These are phyloP conservation scores for sorghum (Sorghum bicolor) DNA, from an alignment of 176 grass and related monocot genomes.

Conservation along the genomic window DNA sequence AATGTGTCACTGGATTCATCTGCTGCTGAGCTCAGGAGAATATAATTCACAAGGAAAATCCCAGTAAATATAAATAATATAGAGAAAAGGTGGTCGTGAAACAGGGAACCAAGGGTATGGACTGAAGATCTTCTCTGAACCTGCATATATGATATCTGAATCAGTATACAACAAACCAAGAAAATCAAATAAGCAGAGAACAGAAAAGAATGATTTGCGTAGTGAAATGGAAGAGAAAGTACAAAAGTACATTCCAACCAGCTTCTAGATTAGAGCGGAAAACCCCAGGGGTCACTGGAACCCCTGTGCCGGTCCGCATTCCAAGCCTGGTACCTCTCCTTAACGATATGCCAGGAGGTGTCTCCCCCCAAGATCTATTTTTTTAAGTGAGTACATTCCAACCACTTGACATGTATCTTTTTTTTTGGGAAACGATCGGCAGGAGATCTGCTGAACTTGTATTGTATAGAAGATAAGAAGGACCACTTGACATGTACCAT, in stretches of 20 bases:
- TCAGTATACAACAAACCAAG: conserved; percentile 5
- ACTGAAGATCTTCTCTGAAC: conserved; percentile 43
- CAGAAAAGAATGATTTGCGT: background rate
- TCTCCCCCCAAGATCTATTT: background rate
- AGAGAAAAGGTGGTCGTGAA: conserved; percentile 85
- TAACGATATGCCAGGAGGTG: background rate
- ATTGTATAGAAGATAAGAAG: too few relatives aligned
- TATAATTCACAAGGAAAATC: conserved; percentile 78
- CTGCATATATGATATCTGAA: conserved; percentile 49
- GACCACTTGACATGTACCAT: background rate
- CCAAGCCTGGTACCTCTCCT: background rate
- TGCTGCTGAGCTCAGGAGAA: conserved; percentile 70
- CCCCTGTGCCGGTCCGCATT: background rate
- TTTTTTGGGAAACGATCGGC: too few relatives aligned
- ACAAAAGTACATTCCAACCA: background rate
- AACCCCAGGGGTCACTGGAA: background rate
- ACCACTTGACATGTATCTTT: too few relatives aligned
- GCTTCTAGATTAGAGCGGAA: background rate
- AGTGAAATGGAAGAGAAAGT: background rate
- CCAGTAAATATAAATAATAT: conserved; percentile 82
- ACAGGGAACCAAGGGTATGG: conserved; percentile 44
- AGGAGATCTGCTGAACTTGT: too few relatives aligned
- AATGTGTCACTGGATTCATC: conserved; percentile 47
- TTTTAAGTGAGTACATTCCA: too few relatives aligned
- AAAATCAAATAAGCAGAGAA: background rate